Conservation (phyloP, 345 rosid genomes). For the Citrus hindsii region DNA sequence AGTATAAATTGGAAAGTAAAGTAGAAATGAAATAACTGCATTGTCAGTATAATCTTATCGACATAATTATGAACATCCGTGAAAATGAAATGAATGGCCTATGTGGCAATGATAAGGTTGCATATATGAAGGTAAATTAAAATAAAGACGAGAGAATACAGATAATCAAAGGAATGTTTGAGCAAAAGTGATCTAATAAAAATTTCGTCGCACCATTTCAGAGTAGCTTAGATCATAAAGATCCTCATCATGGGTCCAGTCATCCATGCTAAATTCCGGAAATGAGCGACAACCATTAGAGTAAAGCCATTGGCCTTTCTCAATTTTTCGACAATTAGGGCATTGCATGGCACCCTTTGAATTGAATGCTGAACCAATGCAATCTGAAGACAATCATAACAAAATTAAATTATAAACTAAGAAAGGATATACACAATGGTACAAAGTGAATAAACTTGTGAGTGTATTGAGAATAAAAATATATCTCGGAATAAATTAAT, state of each 20-base stretch:
- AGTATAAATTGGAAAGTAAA: not conserved
- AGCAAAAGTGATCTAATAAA: not conserved
- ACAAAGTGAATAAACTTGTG: not conserved
- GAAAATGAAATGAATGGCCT: too few relatives aligned
- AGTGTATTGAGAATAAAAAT: not conserved
- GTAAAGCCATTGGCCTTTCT: constrained; percentile 98
- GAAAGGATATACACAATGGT: not conserved
- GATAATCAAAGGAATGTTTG: not conserved
- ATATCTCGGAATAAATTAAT: not conserved
- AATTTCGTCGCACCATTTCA: constrained; percentile 55
- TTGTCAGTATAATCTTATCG: not conserved
- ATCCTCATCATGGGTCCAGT: constrained; percentile 92
- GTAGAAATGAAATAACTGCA: not conserved
- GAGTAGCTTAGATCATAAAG: constrained; percentile 75
- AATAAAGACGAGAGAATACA: not conserved
- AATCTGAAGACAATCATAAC: constrained; percentile 48
- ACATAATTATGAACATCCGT: not conserved
- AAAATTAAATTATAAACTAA: constrained; percentile 2
- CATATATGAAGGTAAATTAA: not conserved
- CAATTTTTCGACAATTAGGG: constrained; percentile 96
- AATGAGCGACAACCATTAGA: constrained; percentile 72
- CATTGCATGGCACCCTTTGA: constrained; percentile 96
- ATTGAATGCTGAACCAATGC: constrained; percentile 99
- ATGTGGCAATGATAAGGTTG: not conserved
- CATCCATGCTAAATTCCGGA: constrained; percentile 81